These are phyloP conservation scores for Nissolia schottii DNA, from an alignment of 306 rosid genomes.

Conservation along the genomic window DNA sequence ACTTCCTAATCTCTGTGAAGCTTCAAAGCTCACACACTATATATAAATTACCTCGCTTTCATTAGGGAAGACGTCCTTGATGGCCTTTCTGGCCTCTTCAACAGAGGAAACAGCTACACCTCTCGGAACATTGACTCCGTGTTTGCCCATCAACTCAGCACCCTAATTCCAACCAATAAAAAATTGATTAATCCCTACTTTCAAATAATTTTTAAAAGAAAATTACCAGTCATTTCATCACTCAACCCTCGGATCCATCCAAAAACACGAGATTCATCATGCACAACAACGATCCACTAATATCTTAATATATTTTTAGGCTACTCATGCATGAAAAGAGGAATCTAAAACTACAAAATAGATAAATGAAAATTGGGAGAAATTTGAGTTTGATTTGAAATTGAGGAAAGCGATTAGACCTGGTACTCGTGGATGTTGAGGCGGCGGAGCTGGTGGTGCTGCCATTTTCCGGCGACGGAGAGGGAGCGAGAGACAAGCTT, in stretches of 20 bases:
- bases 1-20: not conserved
- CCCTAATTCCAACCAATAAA: conserved; percentile 48
- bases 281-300: not conserved
- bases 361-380: not conserved
- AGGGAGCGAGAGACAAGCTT: conserved; percentile 84
- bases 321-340: not conserved
- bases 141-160: conserved; percentile 84
- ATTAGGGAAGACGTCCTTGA: conserved; percentile 57
- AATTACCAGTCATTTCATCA: not conserved
- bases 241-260: not conserved
- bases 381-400: not conserved
- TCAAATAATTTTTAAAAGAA: not conserved
- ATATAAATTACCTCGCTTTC: conserved; percentile 37
- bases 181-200: too few relatives aligned
- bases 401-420: conserved; percentile 30
- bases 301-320: not conserved
- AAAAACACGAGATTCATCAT: not conserved
- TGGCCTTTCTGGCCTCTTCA: conserved; percentile 38
- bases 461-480: conserved; percentile 91
- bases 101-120: conserved; percentile 45
- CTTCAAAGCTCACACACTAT: not conserved
- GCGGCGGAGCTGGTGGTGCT: conserved; percentile 97
- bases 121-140: conserved; percentile 71
- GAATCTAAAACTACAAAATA: not conserved
- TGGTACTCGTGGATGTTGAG: conserved; percentile 98